A percentile compares a stretch with the other conserved stretches of the same genome.
Evolutionary conservation across 2,329 filamentous ascomycete species (phyloP).

Genomic region (Verticillium klebahnii): DNA sequence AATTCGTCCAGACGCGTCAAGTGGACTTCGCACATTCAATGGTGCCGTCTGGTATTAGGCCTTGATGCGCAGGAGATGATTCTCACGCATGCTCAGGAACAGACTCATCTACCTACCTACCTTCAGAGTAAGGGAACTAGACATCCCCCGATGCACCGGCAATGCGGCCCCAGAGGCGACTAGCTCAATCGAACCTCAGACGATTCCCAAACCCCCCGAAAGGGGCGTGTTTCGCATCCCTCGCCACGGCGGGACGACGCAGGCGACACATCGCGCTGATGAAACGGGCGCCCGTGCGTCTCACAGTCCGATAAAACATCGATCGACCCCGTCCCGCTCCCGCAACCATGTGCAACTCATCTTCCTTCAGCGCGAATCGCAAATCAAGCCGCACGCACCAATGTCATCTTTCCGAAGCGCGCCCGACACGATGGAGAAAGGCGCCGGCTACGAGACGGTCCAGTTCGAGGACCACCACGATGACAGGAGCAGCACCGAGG

Average conservation of each 20-base stretch:
- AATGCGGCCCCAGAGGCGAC: not conserved
- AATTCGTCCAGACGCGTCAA: too few species aligned
- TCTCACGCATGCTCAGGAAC: too few species aligned
- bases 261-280: not conserved
- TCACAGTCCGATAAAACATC: not conserved
- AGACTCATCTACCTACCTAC: too few species aligned
- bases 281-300: not conserved
- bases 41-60: too few species aligned
- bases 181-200: not conserved
- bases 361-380: not conserved
- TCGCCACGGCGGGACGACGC: not conserved
- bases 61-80: too few species aligned
- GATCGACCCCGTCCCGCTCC: not conserved
- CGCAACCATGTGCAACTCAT: not conserved
- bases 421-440: constrained; percentile 9
- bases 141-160: not conserved
- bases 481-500: constrained; percentile 24
- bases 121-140: too few species aligned
- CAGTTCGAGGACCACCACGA: constrained; percentile 18
- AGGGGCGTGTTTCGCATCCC: not conserved
- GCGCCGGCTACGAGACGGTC: constrained; percentile 18
- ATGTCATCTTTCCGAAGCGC: not conserved
- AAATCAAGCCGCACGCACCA: not conserved
- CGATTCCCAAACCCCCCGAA: not conserved
- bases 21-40: too few species aligned